These are phyloP conservation scores for Ilyonectria destructans DNA, from an alignment of 2,329 filamentous ascomycete genomes.

Conservation along the genomic window DNA sequence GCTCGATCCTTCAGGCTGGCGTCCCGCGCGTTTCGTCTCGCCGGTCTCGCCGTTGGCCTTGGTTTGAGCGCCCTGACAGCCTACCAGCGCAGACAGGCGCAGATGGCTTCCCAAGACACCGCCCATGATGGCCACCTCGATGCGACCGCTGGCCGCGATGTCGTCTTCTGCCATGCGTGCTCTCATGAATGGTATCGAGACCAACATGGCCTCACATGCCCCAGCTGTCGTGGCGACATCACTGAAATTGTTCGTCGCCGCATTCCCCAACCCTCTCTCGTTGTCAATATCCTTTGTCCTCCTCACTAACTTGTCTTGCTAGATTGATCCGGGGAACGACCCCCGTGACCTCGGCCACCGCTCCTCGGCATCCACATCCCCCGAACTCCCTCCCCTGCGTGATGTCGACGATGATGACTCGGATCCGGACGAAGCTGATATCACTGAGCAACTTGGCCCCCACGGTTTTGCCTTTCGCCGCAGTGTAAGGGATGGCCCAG, in stretches of 20 bases:
- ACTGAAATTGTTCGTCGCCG: conserved; percentile 83
- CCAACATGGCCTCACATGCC: conserved; percentile 79
- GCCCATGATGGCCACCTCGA: conserved; percentile 61
- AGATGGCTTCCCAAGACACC: conserved; percentile 55
- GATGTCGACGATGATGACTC: conserved; percentile 59
- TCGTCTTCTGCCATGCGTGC: conserved; percentile 91
- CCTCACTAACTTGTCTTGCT: conserved; percentile 36
- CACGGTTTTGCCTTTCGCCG: conserved; percentile 60
- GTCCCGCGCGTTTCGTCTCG: conserved; percentile 69
- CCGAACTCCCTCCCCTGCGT: conserved; percentile 48
- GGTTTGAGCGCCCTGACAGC: conserved; percentile 72
- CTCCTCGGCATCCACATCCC: conserved; percentile 50
- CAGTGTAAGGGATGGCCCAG: conserved; percentile 51
- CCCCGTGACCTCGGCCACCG: conserved; percentile 65
- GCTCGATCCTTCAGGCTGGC: conserved; percentile 64
- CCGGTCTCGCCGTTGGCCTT: conserved; percentile 72
- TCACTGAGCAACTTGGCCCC: conserved; percentile 67
- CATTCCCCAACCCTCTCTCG: neutral
- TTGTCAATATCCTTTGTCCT: neutral
- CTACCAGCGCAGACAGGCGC: conserved; percentile 65
- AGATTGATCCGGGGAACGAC: conserved; percentile 74
- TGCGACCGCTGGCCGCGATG: conserved; percentile 71
- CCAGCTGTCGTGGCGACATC: conserved; percentile 83
- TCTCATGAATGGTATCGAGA: conserved; percentile 85
- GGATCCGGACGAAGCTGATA: conserved; percentile 73